Conservation (phyloP, 2,329 filamentous ascomycete genomes). For the Sarocladium kiliense region DNA sequence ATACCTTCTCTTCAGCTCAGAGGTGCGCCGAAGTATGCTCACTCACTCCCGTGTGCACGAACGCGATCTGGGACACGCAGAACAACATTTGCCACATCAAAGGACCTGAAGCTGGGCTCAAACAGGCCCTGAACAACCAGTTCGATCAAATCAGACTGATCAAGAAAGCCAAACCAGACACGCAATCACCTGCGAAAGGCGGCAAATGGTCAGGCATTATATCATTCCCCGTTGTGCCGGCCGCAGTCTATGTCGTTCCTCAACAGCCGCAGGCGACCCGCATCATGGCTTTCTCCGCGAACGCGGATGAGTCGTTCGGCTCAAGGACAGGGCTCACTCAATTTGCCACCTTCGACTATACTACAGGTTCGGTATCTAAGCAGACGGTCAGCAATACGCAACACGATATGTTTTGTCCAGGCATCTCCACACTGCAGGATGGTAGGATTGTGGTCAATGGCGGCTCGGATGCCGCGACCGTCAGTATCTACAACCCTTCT, state of each 20-base stretch:
- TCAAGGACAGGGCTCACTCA: not conserved
- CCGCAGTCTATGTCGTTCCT: not conserved
- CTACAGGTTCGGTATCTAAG: constrained; percentile 19
- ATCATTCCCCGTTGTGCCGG: not conserved
- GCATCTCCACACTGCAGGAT: constrained; percentile 43
- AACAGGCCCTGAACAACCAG: not conserved
- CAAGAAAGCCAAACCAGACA: not conserved
- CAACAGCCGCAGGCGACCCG: not conserved
- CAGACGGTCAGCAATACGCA: constrained; percentile 32
- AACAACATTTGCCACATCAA: not conserved
- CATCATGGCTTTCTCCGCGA: not conserved
- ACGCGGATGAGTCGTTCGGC: not conserved
- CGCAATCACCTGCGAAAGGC: not conserved
- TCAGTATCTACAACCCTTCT: constrained; percentile 40
- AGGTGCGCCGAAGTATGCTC: not conserved
- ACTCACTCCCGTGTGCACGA: not conserved
- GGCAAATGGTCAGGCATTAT: not conserved
- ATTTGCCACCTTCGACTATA: not conserved
- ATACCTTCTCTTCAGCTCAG: not conserved
- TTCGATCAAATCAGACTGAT: not conserved
- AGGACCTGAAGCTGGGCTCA: not conserved
- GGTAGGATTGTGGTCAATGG: constrained; percentile 49
- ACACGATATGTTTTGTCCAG: constrained; percentile 55
- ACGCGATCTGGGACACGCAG: not conserved
- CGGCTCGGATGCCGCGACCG: constrained; percentile 42